Percentiles rank a stretch among this genome's conserved stretches.
These are phyloP conservation scores for Colletotrichum cuscutae DNA, from an alignment of 2,329 filamentous ascomycete species.

Conservation along the genomic window DNA sequence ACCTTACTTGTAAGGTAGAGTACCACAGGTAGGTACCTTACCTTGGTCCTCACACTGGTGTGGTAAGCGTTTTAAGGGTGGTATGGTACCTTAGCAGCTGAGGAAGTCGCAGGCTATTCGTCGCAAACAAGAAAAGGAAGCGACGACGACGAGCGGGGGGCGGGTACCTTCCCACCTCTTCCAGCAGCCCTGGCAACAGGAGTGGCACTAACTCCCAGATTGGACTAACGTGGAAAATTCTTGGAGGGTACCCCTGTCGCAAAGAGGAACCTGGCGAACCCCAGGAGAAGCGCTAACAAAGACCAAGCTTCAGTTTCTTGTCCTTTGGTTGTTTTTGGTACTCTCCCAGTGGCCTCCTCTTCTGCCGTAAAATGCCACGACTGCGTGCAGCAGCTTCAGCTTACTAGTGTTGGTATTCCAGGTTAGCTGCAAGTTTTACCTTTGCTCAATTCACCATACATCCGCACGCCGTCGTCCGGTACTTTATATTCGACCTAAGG, in stretches of 20 bases:
- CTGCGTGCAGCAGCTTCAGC: background rate
- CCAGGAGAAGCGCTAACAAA: constrained; percentile 17
- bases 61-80: background rate
- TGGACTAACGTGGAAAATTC: constrained; percentile 7
- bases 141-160: background rate
- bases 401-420: background rate
- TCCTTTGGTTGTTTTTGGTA: background rate
- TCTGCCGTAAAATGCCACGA: background rate
- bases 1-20: too few relatives aligned
- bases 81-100: background rate
- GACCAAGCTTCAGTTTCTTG: constrained; percentile 29
- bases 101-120: constrained; percentile 3
- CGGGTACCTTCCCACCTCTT: constrained; percentile 3
- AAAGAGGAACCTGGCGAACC: constrained; percentile 26
- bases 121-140: constrained; percentile 23
- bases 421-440: background rate
- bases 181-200: constrained; percentile 28
- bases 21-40: background rate
- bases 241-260: constrained; percentile 24
- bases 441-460: background rate
- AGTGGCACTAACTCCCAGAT: background rate
- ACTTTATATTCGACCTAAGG: background rate
- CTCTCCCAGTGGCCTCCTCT: background rate
- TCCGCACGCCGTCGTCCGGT: background rate
- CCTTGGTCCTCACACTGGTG: background rate